A percentile compares a stretch with the other conserved stretches of the same genome.
Evolutionary conservation across 192 early-diverging fungal species (phyloP).

Genomic region (Gaertneriomyces semiglobifer): DNA sequence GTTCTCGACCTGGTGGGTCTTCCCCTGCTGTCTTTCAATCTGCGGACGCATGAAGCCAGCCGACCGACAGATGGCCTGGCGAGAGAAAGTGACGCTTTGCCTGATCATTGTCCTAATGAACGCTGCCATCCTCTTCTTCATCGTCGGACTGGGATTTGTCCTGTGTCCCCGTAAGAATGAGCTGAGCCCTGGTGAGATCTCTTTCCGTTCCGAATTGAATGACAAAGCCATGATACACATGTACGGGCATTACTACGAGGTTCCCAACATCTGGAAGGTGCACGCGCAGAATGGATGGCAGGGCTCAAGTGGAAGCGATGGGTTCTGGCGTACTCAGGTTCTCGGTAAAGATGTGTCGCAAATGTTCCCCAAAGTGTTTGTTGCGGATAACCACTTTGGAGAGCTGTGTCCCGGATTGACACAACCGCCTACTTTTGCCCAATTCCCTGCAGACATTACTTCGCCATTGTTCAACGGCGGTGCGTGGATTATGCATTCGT

Average conservation of each 20-base stretch:
- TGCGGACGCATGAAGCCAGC: conserved; percentile 74
- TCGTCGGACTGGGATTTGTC: conserved; percentile 56
- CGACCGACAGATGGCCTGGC: conserved; percentile 93
- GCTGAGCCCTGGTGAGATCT: conserved; percentile 46
- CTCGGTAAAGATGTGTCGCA: conserved; percentile 44
- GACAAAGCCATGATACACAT: conserved; percentile 37
- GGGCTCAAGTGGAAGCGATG: not conserved
- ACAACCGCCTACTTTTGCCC: conserved; percentile 32
- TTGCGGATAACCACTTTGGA: conserved; percentile 20
- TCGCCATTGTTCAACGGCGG: not conserved
- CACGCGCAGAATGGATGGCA: not conserved
- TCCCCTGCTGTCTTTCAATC: conserved; percentile 56
- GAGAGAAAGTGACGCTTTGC: conserved; percentile 94
- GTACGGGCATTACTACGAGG: conserved; percentile 50
- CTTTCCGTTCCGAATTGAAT: conserved; percentile 18
- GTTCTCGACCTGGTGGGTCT: conserved; percentile 75
- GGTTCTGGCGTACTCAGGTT: conserved; percentile 34
- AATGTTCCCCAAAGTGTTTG: conserved; percentile 42
- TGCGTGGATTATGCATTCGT: not conserved
- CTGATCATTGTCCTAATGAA: conserved; percentile 84
- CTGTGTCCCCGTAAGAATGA: conserved; percentile 77
- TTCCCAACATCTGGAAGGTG: conserved; percentile 15
- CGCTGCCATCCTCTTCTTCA: conserved; percentile 78
- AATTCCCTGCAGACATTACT: conserved; percentile 13
- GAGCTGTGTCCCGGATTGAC: conserved; percentile 35